Conservation (phyloP, 345 rosid species). For the Leavenworthia alabamica region DNA sequence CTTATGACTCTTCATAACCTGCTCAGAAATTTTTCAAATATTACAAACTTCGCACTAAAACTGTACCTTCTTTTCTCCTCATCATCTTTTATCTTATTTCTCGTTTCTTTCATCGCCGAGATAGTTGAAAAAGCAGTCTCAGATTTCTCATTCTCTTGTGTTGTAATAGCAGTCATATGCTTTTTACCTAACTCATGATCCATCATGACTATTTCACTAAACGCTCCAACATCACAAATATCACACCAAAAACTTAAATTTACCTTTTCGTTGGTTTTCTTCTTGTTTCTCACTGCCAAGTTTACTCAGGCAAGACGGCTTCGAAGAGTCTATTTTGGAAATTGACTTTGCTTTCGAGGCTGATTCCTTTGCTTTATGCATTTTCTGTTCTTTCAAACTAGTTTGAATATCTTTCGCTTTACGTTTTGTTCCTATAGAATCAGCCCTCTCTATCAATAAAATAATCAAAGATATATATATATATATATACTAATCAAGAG, state of each 20-base stretch:
- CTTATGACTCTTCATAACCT: conserved; percentile 40
- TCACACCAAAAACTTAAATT: conserved; percentile 20
- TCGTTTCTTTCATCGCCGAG: too few species aligned
- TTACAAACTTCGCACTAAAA: conserved; percentile 54
- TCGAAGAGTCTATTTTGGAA: neutral
- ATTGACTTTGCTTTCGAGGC: too few species aligned
- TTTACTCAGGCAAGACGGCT: too few species aligned
- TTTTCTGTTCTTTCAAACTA: too few species aligned
- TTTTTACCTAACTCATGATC: conserved; percentile 15
- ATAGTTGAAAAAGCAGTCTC: neutral
- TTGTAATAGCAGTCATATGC: conserved; percentile 10
- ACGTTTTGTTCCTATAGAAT: conserved; percentile 39
- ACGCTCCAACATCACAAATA: neutral
- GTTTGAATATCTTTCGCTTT: conserved; percentile 36
- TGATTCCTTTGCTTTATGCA: too few species aligned
- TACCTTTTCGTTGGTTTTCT: neutral
- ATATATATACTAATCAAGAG: too few species aligned
- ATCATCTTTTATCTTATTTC: too few species aligned
- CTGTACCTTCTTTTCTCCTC: conserved; percentile 16
- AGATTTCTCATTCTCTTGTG: neutral
- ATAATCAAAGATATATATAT: too few species aligned
- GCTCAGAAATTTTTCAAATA: conserved; percentile 26
- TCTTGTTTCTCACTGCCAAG: neutral
- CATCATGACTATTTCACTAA: conserved; percentile 11
- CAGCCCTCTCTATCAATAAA: conserved; percentile 53